Evolutionary conservation across 805 yeast genomes (phyloP), one percentile per base, ranked within the genome.

Genomic region (Saccharomycopsis fodiens): DNA sequence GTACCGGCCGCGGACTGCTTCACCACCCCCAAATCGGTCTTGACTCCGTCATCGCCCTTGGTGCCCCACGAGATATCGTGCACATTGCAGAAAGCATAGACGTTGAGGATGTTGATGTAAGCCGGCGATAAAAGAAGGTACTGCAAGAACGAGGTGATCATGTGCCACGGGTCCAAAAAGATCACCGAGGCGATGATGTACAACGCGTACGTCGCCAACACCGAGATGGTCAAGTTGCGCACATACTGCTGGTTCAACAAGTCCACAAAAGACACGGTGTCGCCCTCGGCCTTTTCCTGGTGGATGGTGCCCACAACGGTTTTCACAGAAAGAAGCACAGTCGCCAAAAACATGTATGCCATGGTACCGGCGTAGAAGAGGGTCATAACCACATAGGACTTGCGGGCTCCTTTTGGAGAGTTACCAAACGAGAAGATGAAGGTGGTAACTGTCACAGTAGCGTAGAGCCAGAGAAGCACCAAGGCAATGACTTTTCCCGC

Each of bases 1-100:
- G 79, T 78, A 54, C 84, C 87, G 46, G 73, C 78, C 44, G 69
- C 74, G 34, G 73, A 71, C 2, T 85, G 72, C 56, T 82, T 85
- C 20, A 95, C 96, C 38, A 82, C 49, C 19, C 53, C 97, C 56
- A 93, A 70, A 75, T 50, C 53, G 3, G 95, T 65, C 69, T 76
- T 59, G 69, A 78, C 59, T 39, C 78, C 73, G 8, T 78, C 78
- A 41, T 81, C 86, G 41, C 95, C 96, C 62, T 89, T 88, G 2
- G 96, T 91, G 61, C 97, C 97, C 97, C 97, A 91, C 2, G 96
- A 85, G 41, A 91, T 81, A 68, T 91, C 98, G 62, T 91, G 96
- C 49, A 91, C 82, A 63, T 91, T 91, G 68, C 97, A 89, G 62
- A 91, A 89, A 2, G 97, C 95, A 64, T 91, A 91, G 50, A 91